A percentile compares a stretch with the other conserved stretches of the same genome.
Conservation (phyloP, 768 basidiomycete genomes). For the Pluteus cervinus region DNA sequence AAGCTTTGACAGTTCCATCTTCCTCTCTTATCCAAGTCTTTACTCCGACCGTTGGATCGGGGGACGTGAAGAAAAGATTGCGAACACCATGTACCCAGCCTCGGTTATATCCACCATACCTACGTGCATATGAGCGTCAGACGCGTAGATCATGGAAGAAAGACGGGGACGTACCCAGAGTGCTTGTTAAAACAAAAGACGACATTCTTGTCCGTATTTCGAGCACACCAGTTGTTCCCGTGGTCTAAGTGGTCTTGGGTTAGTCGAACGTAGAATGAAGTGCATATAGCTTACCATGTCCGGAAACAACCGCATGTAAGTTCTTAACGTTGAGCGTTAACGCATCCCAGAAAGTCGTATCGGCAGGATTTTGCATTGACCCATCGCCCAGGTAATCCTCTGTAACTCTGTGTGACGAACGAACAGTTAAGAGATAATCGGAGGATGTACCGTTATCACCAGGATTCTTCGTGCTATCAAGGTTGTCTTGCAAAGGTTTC, state of each 20-base stretch:
- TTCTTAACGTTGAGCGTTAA: conserved; percentile 56
- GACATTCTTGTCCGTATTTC: conserved; percentile 53
- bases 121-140: background rate
- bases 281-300: conserved; percentile 46
- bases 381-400: conserved; percentile 50
- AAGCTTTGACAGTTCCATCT: too few species aligned
- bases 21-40: too few species aligned
- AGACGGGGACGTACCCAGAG: conserved; percentile 45
- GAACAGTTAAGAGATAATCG: background rate
- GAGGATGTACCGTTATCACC: conserved; percentile 34
- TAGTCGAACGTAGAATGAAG: background rate
- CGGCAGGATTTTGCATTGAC: conserved; percentile 52
- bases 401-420: conserved; percentile 15
- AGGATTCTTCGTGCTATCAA: conserved; percentile 31
- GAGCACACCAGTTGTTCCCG: conserved; percentile 75
- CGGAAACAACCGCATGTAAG: conserved; percentile 61
- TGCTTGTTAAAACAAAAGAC: conserved; percentile 79
- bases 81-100: too few species aligned
- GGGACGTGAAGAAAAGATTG: too few species aligned
- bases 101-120: too few species aligned
- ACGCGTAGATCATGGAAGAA: background rate
- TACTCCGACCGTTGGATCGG: too few species aligned
- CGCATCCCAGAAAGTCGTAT: conserved; percentile 51
- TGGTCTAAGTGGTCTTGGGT: conserved; percentile 41
- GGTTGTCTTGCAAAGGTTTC: conserved; percentile 25